A percentile compares a stretch with the other conserved stretches of the same genome.
Evolutionary conservation across 441 rosid species (phyloP).

Genomic region (Erodium chrysanthum): DNA sequence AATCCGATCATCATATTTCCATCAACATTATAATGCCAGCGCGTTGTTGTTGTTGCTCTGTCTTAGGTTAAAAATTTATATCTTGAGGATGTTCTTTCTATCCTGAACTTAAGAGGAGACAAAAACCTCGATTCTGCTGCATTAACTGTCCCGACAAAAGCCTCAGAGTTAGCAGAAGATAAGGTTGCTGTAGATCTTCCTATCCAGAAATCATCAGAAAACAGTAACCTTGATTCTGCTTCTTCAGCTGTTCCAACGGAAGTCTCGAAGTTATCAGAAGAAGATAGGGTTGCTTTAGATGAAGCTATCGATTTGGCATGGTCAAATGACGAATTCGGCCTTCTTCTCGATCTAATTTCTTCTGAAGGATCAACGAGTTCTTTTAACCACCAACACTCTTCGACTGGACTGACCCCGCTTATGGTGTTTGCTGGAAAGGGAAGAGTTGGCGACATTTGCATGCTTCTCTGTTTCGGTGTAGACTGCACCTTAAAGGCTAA

Average conservation of each 20-base stretch:
- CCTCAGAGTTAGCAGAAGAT: too few relatives aligned
- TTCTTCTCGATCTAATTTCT: slow-evolving; percentile 64
- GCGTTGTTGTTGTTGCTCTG: slow-evolving; percentile 21
- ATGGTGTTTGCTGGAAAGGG: slow-evolving; percentile 94
- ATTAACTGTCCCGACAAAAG: too few relatives aligned
- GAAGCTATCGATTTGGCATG: slow-evolving; percentile 81
- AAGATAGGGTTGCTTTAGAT: slow-evolving; percentile 60
- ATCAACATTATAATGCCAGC: slow-evolving; percentile 16
- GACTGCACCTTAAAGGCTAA: slow-evolving; percentile 51
- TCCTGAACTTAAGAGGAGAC: slow-evolving; percentile 23
- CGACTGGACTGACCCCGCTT: slow-evolving; percentile 61
- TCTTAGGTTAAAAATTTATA: slow-evolving; percentile 55
- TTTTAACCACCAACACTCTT: slow-evolving; percentile 67
- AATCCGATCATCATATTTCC: slow-evolving; percentile 6
- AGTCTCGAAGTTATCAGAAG: slow-evolving; percentile 44
- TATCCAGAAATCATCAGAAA: slow-evolving; percentile 30
- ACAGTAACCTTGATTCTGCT: slow-evolving; percentile 42
- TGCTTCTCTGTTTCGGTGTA: slow-evolving; percentile 74
- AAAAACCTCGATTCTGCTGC: too few relatives aligned
- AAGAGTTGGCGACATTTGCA: slow-evolving; percentile 67
- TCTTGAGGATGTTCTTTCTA: slow-evolving; percentile 79
- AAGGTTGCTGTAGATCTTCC: too few relatives aligned
- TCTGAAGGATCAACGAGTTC: slow-evolving; percentile 40
- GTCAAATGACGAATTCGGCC: slow-evolving; percentile 72
- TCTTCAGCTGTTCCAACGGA: slow-evolving; percentile 26